phyloP scores from a whole-genome alignment of 257 asterid genomes.

The Gynochthodes officinalis region DNA sequence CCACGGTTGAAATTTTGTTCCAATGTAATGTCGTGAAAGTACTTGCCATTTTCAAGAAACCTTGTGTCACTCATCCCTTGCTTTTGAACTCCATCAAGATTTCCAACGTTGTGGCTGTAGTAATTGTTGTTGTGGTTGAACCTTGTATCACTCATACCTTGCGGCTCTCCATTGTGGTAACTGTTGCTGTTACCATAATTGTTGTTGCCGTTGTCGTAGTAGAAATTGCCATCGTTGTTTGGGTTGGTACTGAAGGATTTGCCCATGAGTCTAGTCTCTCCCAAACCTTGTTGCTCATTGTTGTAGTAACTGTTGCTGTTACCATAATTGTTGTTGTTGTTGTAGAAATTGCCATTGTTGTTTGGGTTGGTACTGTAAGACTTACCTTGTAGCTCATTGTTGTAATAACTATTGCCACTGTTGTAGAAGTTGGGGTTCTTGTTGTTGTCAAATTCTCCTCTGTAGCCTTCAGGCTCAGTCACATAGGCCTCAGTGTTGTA shows the following conservation, averaged over 20 bases:
- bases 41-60: conserved; percentile 59
- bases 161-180: conserved; percentile 31
- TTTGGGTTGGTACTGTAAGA: conserved; percentile 19
- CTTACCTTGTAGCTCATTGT: conserved; percentile 22
- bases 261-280: conserved; percentile 24
- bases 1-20: conserved; percentile 38
- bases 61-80: conserved; percentile 95
- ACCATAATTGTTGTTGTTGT: conserved; percentile 18
- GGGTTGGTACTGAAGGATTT: conserved; percentile 20
- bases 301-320: conserved; percentile 20
- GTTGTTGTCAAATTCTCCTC: conserved; percentile 1
- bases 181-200: conserved; percentile 22
- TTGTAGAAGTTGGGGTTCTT: conserved; percentile 18
- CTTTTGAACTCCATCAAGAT: conserved; percentile 32
- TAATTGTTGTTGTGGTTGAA: conserved; percentile 11
- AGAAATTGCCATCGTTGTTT: conserved; percentile 7
- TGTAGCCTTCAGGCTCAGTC: conserved; percentile 43
- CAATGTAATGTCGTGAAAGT: conserved; percentile 35
- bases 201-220: conserved; percentile 21
- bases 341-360: conserved; percentile 11
- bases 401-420: conserved; percentile 19
- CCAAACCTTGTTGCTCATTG: conserved; percentile 25
- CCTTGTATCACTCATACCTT: conserved; percentile 24
- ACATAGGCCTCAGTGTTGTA: conserved; percentile 39
- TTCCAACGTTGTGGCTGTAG: conserved; percentile 25